These are phyloP conservation scores for Paratinospora sagittata DNA, from an alignment of 164 flowering plant species.

Conservation along the genomic window DNA sequence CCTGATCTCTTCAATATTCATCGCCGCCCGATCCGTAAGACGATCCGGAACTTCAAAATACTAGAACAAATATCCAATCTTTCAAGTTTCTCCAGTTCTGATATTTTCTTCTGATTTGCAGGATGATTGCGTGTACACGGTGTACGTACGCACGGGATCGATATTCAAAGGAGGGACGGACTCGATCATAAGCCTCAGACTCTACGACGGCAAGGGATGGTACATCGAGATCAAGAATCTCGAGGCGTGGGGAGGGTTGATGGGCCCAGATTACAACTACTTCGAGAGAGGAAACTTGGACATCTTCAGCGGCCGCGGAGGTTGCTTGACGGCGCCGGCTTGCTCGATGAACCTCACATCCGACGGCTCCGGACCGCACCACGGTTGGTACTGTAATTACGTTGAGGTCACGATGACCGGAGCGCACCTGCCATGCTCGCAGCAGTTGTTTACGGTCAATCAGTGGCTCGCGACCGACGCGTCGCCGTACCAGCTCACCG, in stretches of 20 bases:
- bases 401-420: constrained; percentile 76
- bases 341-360: constrained; percentile 77
- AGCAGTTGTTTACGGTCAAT: constrained; percentile 54
- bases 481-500: constrained; percentile 51
- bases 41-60: too few relatives aligned
- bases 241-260: constrained; percentile 79
- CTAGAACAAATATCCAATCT: too few relatives aligned
- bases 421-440: constrained; percentile 48
- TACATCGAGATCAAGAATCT: constrained; percentile 37
- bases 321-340: constrained; percentile 42
- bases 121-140: constrained; percentile 67
- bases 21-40: too few relatives aligned
- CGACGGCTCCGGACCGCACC: constrained; percentile 65
- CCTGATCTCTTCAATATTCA: too few relatives aligned
- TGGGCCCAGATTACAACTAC: constrained; percentile 63
- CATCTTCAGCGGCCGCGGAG: constrained; percentile 68
- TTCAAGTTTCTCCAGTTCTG: too few relatives aligned
- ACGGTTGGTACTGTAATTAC: constrained; percentile 84
- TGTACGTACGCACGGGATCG: constrained; percentile 69
- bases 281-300: constrained; percentile 88
- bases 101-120: not conserved
- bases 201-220: constrained; percentile 36
- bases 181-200: constrained; percentile 49
- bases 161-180: constrained; percentile 75
- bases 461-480: constrained; percentile 78